A percentile compares a stretch with the other conserved stretches of the same genome.
phyloP scores from a whole-genome alignment of 768 basidiomycete genomes.

The Mycena floridula region DNA sequence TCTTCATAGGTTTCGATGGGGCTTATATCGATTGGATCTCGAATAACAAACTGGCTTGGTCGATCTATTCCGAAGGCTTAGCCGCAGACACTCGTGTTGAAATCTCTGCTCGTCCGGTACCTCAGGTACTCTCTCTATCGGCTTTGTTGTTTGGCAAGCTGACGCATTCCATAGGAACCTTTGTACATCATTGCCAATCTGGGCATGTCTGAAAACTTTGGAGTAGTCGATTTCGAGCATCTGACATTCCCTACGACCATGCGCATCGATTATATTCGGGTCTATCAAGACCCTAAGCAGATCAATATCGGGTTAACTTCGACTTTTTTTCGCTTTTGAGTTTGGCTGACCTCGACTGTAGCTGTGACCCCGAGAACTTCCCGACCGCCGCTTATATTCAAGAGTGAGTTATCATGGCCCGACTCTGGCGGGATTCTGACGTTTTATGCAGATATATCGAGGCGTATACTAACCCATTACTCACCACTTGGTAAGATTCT shows the following conservation, averaged over 20 bases:
- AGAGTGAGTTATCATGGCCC: too few species aligned
- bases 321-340: slow-evolving; percentile 6
- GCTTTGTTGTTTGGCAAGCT: too few species aligned
- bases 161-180: too few species aligned
- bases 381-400: slow-evolving; percentile 78
- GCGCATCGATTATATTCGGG: slow-evolving; percentile 78
- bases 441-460: slow-evolving; percentile 2
- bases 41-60: slow-evolving; percentile 50
- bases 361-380: slow-evolving; percentile 65
- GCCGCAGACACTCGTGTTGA: slow-evolving; percentile 44
- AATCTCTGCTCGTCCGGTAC: slow-evolving; percentile 51
- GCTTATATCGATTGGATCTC: slow-evolving; percentile 70
- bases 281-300: slow-evolving; percentile 50
- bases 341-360: slow-evolving; percentile 48
- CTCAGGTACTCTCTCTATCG: slow-evolving; percentile 70
- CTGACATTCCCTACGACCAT: slow-evolving; percentile 64
- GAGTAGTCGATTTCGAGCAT: slow-evolving; percentile 50
- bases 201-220: slow-evolving; percentile 24
- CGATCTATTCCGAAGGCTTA: slow-evolving; percentile 41
- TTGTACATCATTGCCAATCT: slow-evolving; percentile 69
- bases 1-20: slow-evolving; percentile 24
- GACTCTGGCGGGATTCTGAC: too few species aligned
- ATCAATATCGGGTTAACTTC: slow-evolving; percentile 59
- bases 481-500: slow-evolving; percentile 65
- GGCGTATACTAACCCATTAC: slow-evolving; percentile 50